phyloP scores from a whole-genome alignment of 75 land plant genomes.

The Adiantum capillusveneris region DNA sequence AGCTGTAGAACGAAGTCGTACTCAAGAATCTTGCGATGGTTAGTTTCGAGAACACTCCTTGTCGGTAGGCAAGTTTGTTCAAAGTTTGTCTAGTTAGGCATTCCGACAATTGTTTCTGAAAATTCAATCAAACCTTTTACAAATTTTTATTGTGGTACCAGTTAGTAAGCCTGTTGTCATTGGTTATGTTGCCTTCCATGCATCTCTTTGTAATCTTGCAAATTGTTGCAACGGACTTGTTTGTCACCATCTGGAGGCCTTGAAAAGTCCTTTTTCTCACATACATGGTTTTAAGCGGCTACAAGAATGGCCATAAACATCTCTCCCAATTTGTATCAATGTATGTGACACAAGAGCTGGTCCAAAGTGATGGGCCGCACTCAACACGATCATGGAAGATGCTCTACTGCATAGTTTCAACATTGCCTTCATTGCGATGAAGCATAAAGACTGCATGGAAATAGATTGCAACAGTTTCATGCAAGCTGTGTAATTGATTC shows the following conservation, averaged over 20 bases:
- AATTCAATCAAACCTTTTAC: no score
- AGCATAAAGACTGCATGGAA: no score
- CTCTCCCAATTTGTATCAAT: no score
- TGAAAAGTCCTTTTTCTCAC: slow-evolving; percentile 72
- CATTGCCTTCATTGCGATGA: no score
- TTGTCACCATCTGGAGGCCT: slow-evolving; percentile 77
- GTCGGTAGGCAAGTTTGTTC: no score
- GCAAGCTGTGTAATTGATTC: no score
- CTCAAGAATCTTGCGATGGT: slow-evolving; percentile 39
- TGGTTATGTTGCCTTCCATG: slow-evolving; percentile 86
- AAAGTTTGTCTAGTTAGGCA: neutral
- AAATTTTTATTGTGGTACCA: neutral
- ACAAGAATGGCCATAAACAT: no score
- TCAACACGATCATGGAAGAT: no score
- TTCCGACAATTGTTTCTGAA: neutral
- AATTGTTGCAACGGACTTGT: slow-evolving; percentile 85
- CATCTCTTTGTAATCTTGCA: slow-evolving; percentile 67
- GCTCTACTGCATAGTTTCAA: no score
- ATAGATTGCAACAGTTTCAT: no score
- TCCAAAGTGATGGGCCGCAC: no score
- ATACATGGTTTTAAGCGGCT: slow-evolving; percentile 45
- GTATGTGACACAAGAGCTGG: no score
- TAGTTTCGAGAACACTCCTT: slow-evolving; percentile 11
- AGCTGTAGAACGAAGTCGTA: slow-evolving; percentile 61
- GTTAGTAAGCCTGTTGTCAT: slow-evolving; percentile 31